These are phyloP conservation scores for Arthroderma sp. DNA, from an alignment of 2,329 filamentous ascomycete species.

Conservation along the genomic window DNA sequence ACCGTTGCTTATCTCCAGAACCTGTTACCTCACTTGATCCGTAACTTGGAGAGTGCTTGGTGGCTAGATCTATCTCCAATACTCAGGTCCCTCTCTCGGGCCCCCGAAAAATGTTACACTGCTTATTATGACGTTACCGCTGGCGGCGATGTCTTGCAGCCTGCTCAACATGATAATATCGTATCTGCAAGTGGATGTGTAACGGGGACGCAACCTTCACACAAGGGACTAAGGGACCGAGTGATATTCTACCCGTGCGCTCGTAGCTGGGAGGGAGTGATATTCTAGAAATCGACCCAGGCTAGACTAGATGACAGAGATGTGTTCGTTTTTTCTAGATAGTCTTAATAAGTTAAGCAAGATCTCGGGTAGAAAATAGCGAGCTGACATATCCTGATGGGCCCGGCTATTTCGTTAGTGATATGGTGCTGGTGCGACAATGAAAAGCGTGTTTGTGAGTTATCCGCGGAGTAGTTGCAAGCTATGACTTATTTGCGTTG, in stretches of 20 bases:
- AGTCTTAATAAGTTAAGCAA: not conserved
- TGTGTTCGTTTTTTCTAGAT: not conserved
- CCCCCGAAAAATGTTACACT: not conserved
- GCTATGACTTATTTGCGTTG: not conserved
- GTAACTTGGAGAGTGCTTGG: not conserved
- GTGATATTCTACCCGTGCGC: not conserved
- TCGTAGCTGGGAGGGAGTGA: not conserved
- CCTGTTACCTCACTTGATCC: not conserved
- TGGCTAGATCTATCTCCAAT: not conserved
- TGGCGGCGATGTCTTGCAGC: not conserved
- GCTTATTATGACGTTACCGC: not conserved
- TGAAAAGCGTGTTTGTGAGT: not conserved
- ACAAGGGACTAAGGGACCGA: not conserved
- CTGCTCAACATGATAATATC: not conserved
- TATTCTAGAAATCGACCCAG: not conserved
- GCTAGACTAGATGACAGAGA: not conserved
- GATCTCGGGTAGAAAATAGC: not conserved
- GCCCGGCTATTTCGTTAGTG: not conserved
- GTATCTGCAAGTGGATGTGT: not conserved
- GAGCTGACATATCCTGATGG: not conserved
- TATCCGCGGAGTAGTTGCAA: not conserved
- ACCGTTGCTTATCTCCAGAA: not conserved
- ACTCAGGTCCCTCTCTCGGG: not conserved
- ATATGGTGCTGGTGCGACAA: not conserved
- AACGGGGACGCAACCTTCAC: not conserved